These are phyloP conservation scores for Aspergillus wentii DNA, from an alignment of 495 filamentous ascomycete species.

Conservation along the genomic window DNA sequence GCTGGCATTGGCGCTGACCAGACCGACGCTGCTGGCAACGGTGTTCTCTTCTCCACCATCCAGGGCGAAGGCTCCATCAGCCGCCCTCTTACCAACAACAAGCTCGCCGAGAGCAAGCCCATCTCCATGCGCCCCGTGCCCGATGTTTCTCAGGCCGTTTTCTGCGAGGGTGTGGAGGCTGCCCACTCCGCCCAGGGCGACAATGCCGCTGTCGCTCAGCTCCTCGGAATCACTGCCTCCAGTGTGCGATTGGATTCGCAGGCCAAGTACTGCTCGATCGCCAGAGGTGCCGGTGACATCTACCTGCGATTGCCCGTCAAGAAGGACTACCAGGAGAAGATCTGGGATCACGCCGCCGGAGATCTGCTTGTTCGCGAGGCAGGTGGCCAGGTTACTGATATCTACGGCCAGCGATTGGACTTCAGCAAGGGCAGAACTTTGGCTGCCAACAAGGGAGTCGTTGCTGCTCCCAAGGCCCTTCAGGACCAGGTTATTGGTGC, in stretches of 20 bases:
- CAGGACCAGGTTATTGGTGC: slow-evolving; percentile 74
- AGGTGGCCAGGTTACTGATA: slow-evolving; percentile 86
- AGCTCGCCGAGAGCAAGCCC: slow-evolving; percentile 51
- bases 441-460: slow-evolving; percentile 83
- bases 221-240: slow-evolving; percentile 76
- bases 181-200: slow-evolving; percentile 86
- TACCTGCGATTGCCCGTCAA: slow-evolving; percentile 83
- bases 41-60: slow-evolving; percentile 81
- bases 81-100: slow-evolving; percentile 59
- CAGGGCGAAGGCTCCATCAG: slow-evolving; percentile 70
- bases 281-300: slow-evolving; percentile 91
- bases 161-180: slow-evolving; percentile 93
- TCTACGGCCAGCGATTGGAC: slow-evolving; percentile 71
- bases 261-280: slow-evolving; percentile 94
- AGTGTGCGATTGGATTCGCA: slow-evolving; percentile 95
- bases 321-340: slow-evolving; percentile 93
- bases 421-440: slow-evolving; percentile 85
- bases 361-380: slow-evolving; percentile 92
- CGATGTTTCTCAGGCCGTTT: slow-evolving; percentile 74
- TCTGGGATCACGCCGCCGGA: slow-evolving; percentile 99
- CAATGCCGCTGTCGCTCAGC: slow-evolving; percentile 75
- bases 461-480: slow-evolving; percentile 73
- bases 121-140: slow-evolving; percentile 74
- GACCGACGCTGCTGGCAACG: slow-evolving; percentile 61
- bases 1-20: slow-evolving; percentile 63